These are phyloP conservation scores for Malania oleifera DNA, from an alignment of 164 flowering plant genomes.

Conservation along the genomic window DNA sequence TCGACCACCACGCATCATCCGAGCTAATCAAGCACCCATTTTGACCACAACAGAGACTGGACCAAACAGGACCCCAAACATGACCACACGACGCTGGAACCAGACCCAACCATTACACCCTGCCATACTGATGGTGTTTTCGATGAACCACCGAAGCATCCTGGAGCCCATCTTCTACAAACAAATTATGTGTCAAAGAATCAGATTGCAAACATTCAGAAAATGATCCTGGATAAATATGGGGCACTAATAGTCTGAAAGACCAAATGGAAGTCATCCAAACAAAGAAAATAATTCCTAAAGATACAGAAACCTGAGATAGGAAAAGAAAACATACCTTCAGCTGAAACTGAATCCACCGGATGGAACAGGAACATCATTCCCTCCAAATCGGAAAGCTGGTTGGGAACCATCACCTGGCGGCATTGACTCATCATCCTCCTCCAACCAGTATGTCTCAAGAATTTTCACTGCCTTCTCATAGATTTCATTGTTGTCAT, in stretches of 20 bases:
- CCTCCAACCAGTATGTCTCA: conserved; percentile 45
- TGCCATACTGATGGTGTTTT: neutral
- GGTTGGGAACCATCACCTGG: conserved; percentile 32
- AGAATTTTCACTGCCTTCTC: conserved; percentile 47
- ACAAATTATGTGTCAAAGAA: too few relatives aligned
- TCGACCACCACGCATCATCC: neutral
- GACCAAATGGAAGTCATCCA: too few relatives aligned
- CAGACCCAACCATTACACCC: conserved; percentile 12
- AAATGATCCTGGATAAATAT: neutral
- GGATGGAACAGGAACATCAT: conserved; percentile 27
- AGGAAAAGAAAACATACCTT: conserved; percentile 13
- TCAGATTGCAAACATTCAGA: neutral
- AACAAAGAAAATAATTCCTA: too few relatives aligned
- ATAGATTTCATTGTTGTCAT: conserved; percentile 46
- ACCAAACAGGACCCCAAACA: conserved; percentile 10
- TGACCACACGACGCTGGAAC: conserved; percentile 11
- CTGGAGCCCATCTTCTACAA: too few relatives aligned
- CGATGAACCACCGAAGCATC: neutral
- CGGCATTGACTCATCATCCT: conserved; percentile 36
- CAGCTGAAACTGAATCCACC: conserved; percentile 47
- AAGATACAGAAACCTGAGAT: neutral
- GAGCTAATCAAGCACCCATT: neutral
- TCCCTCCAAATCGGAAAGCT: conserved; percentile 29
- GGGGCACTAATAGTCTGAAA: too few relatives aligned
- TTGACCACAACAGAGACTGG: conserved; percentile 4